Percentiles rank a stretch among this genome's conserved stretches.
These are phyloP conservation scores for Epichloe hybrida DNA, from an alignment of 2,329 filamentous ascomycete genomes.

Conservation along the genomic window DNA sequence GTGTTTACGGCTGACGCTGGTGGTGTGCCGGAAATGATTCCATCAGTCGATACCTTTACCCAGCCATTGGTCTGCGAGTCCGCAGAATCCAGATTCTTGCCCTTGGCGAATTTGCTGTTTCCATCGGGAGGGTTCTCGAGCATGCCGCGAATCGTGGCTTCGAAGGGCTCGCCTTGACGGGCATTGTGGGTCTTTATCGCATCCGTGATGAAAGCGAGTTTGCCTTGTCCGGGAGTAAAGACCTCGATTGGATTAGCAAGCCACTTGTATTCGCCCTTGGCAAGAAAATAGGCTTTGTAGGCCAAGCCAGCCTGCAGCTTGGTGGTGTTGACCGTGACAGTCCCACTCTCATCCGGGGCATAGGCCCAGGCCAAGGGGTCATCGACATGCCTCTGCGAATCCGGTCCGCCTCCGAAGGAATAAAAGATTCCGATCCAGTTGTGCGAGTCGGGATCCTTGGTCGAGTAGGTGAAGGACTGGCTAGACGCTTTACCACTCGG, in stretches of 20 bases:
- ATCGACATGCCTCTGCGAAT: conserved; percentile 15
- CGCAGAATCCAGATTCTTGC: conserved; percentile 7
- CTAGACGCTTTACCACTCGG: background rate
- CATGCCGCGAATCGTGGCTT: conserved; percentile 19
- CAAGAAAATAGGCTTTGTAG: conserved; percentile 25
- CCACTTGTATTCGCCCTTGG: conserved; percentile 22
- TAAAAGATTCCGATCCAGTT: conserved; percentile 28
- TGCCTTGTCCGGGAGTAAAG: conserved; percentile 10
- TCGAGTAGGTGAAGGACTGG: conserved; percentile 17
- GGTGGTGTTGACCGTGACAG: conserved; percentile 12
- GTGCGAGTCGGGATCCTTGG: conserved; percentile 10
- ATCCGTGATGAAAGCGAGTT: conserved; percentile 17
- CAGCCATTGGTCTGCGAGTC: conserved; percentile 12
- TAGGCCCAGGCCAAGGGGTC: conserved; percentile 20
- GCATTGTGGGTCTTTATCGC: conserved; percentile 22
- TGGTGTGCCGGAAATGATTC: conserved; percentile 23
- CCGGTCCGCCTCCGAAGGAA: conserved; percentile 20
- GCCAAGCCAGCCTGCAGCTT: conserved; percentile 15
- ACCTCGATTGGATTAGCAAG: conserved; percentile 21
- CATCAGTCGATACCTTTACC: conserved; percentile 19
- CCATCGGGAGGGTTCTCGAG: conserved; percentile 14
- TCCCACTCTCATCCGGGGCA: conserved; percentile 15
- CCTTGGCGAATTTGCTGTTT: conserved; percentile 16
- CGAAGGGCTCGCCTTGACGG: conserved; percentile 19
- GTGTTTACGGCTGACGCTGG: conserved; percentile 8